Base-by-base conservation (phyloP, 2,329 filamentous ascomycete species). In the Aspergillus phoenicis region DNA sequence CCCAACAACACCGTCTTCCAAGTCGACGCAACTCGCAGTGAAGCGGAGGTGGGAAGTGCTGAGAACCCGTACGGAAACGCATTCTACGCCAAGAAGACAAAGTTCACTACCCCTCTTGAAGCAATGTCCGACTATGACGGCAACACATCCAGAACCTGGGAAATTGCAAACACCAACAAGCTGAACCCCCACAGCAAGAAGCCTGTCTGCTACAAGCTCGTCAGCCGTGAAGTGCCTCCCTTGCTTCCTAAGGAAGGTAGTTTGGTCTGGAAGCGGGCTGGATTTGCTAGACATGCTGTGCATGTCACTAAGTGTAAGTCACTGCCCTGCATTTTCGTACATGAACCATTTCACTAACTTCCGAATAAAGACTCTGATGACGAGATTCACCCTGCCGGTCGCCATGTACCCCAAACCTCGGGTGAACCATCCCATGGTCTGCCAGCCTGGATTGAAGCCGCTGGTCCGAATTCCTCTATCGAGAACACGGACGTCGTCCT, bases 1-100 rank as follows among this genome's bases (percentile, higher is more conserved):
- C 86, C 89, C 1, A 84, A 88, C 64, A 97, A 97, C 75, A 93
- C 92, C 0, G 83, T 97, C 61, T 94, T 92, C 81, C 87, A 93
- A 78, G 88, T 89, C 11, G 93, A 97, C 68, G 89, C 91, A 0
- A 83, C 87, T 1, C 81, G 84, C 1, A 89, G 89, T 0, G 83
- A 89, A 0, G 91, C 87, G 0, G 88, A 90, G 5, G 89, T 94
- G 0, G 93, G 93, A 38, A 93, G 89, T 66, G 80, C 83, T 0
- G 90, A 93, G 77, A 97, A 97, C 80, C 88, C 83, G 64, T 93
- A 96, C 77, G 93, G 93, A 57, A 97, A 97, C 71, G 93, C 90
- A 6, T 97, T 97, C 76, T 93, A 89, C 69, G 91, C 91, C 4
- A 89, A 91, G 78, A 90, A 91, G 78, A 96, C 90, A 2, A 91